Conservation (phyloP, 208 protist species). For the Naegleria lovaniensis region DNA sequence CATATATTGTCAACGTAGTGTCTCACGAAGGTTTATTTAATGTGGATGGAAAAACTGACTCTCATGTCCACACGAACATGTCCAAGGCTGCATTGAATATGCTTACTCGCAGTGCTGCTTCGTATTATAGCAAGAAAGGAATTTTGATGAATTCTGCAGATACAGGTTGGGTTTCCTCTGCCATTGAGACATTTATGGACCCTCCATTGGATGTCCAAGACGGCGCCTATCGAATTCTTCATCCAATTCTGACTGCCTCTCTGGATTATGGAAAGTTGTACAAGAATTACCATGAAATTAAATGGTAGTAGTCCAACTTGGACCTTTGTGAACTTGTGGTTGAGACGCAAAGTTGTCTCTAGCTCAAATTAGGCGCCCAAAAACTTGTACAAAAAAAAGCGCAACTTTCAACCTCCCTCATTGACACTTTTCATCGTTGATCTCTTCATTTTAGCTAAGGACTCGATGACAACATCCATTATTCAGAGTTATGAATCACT, state of each 20-base stretch:
- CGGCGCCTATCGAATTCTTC: conserved; percentile 85
- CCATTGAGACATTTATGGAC: conserved; percentile 54
- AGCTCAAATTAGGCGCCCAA: too few species aligned
- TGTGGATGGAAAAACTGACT: conserved; percentile 48
- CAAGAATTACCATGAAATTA: conserved; percentile 43
- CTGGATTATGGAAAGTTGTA: conserved; percentile 70
- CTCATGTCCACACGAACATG: conserved; percentile 96
- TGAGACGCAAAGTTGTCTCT: too few species aligned
- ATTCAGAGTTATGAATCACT: too few species aligned
- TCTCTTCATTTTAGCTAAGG: too few species aligned
- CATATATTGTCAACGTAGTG: neutral
- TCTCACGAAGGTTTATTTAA: conserved; percentile 51
- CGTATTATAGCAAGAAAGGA: conserved; percentile 70
- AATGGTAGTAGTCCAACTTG: too few species aligned
- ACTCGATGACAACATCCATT: too few species aligned
- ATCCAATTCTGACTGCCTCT: conserved; percentile 79
- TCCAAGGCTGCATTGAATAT: conserved; percentile 96
- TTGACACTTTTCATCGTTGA: too few species aligned
- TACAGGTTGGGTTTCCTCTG: conserved; percentile 92
- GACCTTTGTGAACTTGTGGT: too few species aligned
- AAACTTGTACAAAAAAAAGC: too few species aligned
- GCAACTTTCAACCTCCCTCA: too few species aligned
- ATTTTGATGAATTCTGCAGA: conserved; percentile 97
- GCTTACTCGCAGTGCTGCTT: conserved; percentile 88
- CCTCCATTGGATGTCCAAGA: conserved; percentile 88